Base-by-base conservation (phyloP, 129 eudicot genomes). In the Glebionis coronaria region DNA sequence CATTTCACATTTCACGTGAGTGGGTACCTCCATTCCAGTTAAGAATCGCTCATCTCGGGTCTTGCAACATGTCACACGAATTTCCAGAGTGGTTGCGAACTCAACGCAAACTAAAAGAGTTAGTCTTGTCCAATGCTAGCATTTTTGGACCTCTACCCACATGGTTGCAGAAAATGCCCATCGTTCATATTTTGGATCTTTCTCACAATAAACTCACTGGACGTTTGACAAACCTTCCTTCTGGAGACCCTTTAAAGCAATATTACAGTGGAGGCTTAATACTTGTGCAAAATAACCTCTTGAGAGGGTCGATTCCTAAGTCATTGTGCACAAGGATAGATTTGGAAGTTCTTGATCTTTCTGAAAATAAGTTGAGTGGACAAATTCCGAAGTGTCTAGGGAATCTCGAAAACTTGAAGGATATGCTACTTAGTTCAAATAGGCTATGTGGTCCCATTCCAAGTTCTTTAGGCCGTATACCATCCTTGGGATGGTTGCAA, bases 41-140 rank as follows among this genome's bases (percentile, higher is more conserved):
- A 29, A 35, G 3, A 49, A 23, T 28, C 10, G 2, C 52, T n/a
- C 1, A 2, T 2, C 27, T 62, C 13, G 10, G 55, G 18, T 55
- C 61, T 11, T 67, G 72, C 51, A 44, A 58, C 9, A 21, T 78
- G 0, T 57, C 47, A n/a, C 21, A 61, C 1, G 50, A 4, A 2
- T 78, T 78, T 44, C 82, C 82, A 11, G 7, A 9, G 0, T 78
- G 78, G 82, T 68, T 72, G 19, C 74, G 13, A 55, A 73, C 62
- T 9, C 82, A 78, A 68, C 42, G 5, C 4, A 59, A 12, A 0
- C 35, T 71, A 23, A 21, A 23, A 3, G n/a, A 0, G 9, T 58
- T 78, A 20, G 56, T 31, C 3, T 25, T 78, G 9, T 70, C 72
- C 13, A 64, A 56, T 65, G 29, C 74, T 8, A 60, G 59, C 42